These are phyloP conservation scores for Penicillium sp. DNA, from an alignment of 2,329 filamentous ascomycete species.

Conservation along the genomic window DNA sequence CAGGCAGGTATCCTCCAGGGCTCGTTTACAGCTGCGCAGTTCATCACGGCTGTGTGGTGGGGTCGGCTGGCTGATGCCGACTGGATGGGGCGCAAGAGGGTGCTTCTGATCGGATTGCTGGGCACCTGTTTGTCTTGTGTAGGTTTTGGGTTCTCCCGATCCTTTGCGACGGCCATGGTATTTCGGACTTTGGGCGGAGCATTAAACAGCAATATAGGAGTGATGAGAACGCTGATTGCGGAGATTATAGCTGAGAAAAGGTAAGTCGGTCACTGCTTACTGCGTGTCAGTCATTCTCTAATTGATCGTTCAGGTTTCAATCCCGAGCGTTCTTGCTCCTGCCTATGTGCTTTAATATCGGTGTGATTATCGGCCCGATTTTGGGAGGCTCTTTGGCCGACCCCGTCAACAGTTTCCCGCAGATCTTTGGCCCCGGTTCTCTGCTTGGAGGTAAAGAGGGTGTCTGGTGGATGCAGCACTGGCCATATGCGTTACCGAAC, in stretches of 20 bases:
- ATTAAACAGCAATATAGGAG: conserved; percentile 69
- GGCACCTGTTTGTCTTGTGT: conserved; percentile 65
- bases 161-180: conserved; percentile 59
- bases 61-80: conserved; percentile 65
- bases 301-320: conserved; percentile 37
- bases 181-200: conserved; percentile 65
- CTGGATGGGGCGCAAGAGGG: conserved; percentile 67
- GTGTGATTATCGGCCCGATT: conserved; percentile 57
- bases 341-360: conserved; percentile 67
- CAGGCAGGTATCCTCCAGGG: conserved; percentile 76
- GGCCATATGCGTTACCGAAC: conserved; percentile 68
- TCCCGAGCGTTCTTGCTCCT: conserved; percentile 56
- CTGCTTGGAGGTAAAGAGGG: conserved; percentile 55
- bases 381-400: conserved; percentile 66
- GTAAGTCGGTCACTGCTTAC: conserved; percentile 33
- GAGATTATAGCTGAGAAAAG: conserved; percentile 69
- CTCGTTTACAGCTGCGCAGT: conserved; percentile 77
- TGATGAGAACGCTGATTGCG: conserved; percentile 70
- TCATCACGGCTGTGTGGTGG: conserved; percentile 78
- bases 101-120: conserved; percentile 70
- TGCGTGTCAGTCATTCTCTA: neutral
- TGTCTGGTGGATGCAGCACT: conserved; percentile 61
- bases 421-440: conserved; percentile 59
- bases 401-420: conserved; percentile 59
- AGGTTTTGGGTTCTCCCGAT: conserved; percentile 66